phyloP scores from a whole-genome alignment of 2,329 filamentous ascomycete species.

The Fusarium sororula region DNA sequence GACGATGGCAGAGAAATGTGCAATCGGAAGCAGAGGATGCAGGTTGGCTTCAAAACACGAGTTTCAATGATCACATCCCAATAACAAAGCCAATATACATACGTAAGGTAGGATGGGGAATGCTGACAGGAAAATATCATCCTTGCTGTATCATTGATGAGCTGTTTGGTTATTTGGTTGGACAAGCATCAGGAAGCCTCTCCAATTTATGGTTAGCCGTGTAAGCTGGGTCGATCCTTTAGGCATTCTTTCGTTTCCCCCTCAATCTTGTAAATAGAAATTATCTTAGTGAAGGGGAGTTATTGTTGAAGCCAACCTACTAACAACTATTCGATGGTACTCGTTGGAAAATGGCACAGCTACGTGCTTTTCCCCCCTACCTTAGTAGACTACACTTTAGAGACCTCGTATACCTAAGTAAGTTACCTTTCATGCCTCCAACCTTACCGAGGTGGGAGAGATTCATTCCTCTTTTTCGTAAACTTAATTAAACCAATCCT shows the following conservation, averaged over 20 bases:
- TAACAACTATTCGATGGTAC: background rate
- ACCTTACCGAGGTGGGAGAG: background rate
- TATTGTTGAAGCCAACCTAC: background rate
- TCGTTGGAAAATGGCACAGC: background rate
- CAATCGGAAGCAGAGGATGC: background rate
- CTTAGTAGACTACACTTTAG: background rate
- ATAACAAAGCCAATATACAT: background rate
- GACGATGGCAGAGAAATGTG: background rate
- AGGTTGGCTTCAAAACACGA: background rate
- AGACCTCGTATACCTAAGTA: background rate
- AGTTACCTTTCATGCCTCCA: background rate
- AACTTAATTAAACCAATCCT: background rate
- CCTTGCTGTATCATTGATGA: background rate
- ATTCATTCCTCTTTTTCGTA: background rate
- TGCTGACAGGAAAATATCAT: background rate
- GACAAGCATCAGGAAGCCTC: background rate
- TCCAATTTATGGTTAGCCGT: background rate
- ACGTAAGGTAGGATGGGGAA: background rate
- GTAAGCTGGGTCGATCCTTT: slow-evolving; percentile 1
- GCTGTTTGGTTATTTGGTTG: background rate
- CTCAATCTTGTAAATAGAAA: background rate
- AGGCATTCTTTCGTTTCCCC: slow-evolving; percentile 1
- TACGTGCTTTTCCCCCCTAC: background rate
- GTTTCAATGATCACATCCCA: background rate
- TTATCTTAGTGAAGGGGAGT: no score